Base-by-base conservation (phyloP, 2,329 filamentous ascomycete genomes). In the Teratosphaeria gauchensis region DNA sequence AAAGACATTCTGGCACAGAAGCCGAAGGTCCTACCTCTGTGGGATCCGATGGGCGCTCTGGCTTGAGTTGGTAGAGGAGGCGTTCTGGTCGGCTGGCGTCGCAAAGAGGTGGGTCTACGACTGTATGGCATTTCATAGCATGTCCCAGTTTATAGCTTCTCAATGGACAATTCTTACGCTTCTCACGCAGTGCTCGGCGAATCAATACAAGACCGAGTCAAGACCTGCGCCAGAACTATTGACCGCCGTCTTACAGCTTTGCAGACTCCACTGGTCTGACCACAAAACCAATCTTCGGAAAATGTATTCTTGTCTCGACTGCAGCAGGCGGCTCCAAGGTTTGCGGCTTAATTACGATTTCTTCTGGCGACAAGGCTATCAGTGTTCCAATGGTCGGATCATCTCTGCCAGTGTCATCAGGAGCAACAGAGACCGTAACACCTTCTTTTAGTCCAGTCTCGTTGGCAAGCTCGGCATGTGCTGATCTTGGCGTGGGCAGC, bases 1-100 rank as follows among this genome's bases (percentile, higher is more conserved):
- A 78, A 78, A 60, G 86, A 90, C 66, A 83, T 94, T 28, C 73
- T 92, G 56, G 81, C 84, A 63, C 82, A 87, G 75, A 79, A 89
- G 68, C 83, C 90, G 0, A 81, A 86, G 62, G 82, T 89, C 57
- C 74, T 92, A 61, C 87, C 87, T 1, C 75, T 73, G 12, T 75
- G 71, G 72, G 73, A 75, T 64, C 73, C 73, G 1, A 73, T 75
- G 71, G 73, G 73, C 52, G 71, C 72, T 31, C 62, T 74, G 58
- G 72, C 72, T 57, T 74, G 52, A 53, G 1, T 31, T 53, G n/a
- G 31, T 51, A 54, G 56, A 24, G 9, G 35, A 42, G 35, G 35
- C 35, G 35, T 42, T 35, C 24, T 28, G 52, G 30, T 14, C n/a
- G 30, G 16, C n/a, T 9, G 31, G 31, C 21, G 7, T 28, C 28